Conservation (phyloP, 1,284 basidiomycete genomes). For the Kalmanozyma brasiliensis region DNA sequence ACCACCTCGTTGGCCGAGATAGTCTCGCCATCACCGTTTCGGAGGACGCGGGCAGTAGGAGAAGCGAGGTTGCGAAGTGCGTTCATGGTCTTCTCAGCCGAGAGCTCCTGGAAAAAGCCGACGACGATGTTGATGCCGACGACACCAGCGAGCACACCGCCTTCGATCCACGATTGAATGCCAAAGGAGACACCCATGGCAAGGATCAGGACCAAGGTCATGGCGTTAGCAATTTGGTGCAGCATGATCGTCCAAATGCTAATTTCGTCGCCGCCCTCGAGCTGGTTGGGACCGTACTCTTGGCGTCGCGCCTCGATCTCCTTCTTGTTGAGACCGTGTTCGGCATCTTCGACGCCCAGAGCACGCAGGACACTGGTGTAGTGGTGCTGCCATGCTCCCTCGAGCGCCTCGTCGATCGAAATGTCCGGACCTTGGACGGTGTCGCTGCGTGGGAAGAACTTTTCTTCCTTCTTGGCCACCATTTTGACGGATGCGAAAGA, state of each 20-base stretch:
- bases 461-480: constrained; percentile 39
- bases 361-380: constrained; percentile 45
- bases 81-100: constrained; percentile 74
- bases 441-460: constrained; percentile 44
- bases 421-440: constrained; percentile 49
- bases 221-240: constrained; percentile 66
- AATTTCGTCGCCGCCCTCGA: constrained; percentile 62
- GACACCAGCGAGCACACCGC: constrained; percentile 75
- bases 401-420: constrained; percentile 34
- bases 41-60: constrained; percentile 75
- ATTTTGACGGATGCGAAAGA: constrained; percentile 9
- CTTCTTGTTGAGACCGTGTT: constrained; percentile 52
- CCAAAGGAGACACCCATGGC: constrained; percentile 76
- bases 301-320: constrained; percentile 48
- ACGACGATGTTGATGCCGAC: constrained; percentile 72
- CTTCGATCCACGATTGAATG: constrained; percentile 74
- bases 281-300: constrained; percentile 62
- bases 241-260: constrained; percentile 56
- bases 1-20: constrained; percentile 75
- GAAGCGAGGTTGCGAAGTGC: constrained; percentile 74
- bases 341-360: constrained; percentile 43
- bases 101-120: constrained; percentile 73
- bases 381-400: constrained; percentile 43
- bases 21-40: constrained; percentile 71
- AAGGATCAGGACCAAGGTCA: constrained; percentile 70